Evolutionary conservation across 192 early-diverging fungal genomes (phyloP).

Genomic region (Coemansia sp.): DNA sequence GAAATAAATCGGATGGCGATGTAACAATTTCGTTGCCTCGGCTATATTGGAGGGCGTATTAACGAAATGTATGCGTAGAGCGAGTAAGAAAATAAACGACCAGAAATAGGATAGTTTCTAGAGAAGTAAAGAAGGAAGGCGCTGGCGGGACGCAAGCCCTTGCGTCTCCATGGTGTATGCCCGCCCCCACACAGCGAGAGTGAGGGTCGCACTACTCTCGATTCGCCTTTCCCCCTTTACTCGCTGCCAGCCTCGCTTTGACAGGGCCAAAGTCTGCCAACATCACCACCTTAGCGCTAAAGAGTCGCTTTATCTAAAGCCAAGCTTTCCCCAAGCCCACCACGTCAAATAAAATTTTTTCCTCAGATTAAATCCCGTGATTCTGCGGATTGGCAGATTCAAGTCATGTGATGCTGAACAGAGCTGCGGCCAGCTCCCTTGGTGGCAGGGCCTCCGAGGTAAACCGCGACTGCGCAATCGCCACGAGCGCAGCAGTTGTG

Average conservation of each 20-base stretch:
- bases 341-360: not conserved
- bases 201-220: not conserved
- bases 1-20: constrained; percentile 13
- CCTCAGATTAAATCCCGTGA: not conserved
- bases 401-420: constrained; percentile 29
- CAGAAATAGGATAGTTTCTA: constrained; percentile 21
- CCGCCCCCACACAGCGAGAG: not conserved
- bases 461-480: constrained; percentile 43
- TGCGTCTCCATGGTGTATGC: not conserved
- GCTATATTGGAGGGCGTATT: constrained; percentile 24
- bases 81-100: constrained; percentile 20
- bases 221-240: not conserved
- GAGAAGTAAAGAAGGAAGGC: constrained; percentile 29
- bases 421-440: constrained; percentile 31
- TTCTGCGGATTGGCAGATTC: constrained; percentile 1
- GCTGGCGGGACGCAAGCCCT: not conserved
- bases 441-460: constrained; percentile 29
- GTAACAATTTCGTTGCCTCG: constrained; percentile 39
- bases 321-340: not conserved
- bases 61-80: constrained; percentile 31
- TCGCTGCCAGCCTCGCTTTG: constrained; percentile 8
- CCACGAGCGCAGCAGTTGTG: constrained; percentile 43
- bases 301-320: not conserved
- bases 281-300: not conserved
- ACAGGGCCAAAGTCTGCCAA: not conserved